Conservation (phyloP, 2,329 filamentous ascomycete species). For the Elsinoe necatrix region DNA sequence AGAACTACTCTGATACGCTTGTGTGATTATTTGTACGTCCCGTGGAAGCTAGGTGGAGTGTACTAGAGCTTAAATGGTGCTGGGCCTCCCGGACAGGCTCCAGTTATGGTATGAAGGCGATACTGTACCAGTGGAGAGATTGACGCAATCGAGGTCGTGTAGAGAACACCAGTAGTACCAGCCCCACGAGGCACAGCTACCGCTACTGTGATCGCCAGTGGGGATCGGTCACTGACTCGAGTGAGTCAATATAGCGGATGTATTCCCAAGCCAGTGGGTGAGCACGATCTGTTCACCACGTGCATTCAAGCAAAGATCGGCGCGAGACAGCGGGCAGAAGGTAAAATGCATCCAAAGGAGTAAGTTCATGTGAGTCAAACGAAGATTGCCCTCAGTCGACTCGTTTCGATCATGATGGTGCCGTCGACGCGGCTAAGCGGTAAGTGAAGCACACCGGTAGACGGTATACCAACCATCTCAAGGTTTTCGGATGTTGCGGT, state of each 20-base stretch:
- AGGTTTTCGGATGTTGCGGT: conserved; percentile 12
- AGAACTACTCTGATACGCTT: too few species aligned
- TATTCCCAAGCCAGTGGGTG: not conserved
- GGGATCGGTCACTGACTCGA: not conserved
- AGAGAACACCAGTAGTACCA: not conserved
- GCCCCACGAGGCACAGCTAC: not conserved
- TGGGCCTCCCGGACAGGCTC: not conserved
- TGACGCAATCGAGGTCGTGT: not conserved
- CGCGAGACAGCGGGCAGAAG: not conserved
- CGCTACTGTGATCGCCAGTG: not conserved
- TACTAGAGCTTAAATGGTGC: not conserved
- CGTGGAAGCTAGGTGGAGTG: too few species aligned
- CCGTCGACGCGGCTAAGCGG: not conserved
- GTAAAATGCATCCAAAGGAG: not conserved
- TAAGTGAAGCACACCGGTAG: not conserved
- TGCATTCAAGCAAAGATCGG: not conserved
- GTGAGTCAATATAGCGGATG: not conserved
- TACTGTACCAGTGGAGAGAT: not conserved
- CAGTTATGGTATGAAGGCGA: not conserved
- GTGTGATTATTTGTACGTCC: too few species aligned
- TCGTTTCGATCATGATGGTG: not conserved
- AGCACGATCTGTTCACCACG: not conserved
- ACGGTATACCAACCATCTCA: conserved; percentile 2
- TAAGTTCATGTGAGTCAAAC: not conserved
- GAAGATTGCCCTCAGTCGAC: not conserved